Percentiles rank a stretch among this genome's conserved stretches.
These are phyloP conservation scores for Fusarium sp. DNA, from an alignment of 2,329 filamentous ascomycete species.

Conservation along the genomic window DNA sequence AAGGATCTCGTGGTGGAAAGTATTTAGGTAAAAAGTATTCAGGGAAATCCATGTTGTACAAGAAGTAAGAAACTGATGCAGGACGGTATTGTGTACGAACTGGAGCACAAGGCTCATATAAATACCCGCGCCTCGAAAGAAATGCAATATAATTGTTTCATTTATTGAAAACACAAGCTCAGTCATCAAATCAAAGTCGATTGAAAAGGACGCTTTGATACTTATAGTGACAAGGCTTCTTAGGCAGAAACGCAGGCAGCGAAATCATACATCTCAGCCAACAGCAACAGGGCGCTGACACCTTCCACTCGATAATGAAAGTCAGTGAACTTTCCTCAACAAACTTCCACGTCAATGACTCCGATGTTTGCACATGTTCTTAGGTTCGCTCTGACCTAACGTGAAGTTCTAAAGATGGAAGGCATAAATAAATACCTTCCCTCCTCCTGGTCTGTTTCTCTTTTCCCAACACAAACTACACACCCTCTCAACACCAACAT, in stretches of 20 bases:
- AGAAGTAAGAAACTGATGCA: background rate
- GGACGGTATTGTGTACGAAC: background rate
- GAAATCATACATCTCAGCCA: background rate
- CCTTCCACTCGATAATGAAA: background rate
- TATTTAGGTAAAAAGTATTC: background rate
- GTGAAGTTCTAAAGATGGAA: background rate
- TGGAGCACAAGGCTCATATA: background rate
- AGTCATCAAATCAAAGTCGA: background rate
- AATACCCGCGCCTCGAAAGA: background rate
- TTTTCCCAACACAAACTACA: background rate
- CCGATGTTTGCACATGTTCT: background rate
- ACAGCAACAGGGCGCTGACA: background rate
- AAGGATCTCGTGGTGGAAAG: slow-evolving; percentile 10
- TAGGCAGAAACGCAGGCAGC: slow-evolving; percentile 23
- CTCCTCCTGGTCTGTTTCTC: background rate
- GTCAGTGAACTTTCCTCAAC: background rate
- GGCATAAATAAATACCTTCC: background rate
- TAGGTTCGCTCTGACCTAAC: background rate
- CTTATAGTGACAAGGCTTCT: background rate
- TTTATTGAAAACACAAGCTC: background rate
- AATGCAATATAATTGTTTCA: background rate
- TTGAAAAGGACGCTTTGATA: background rate
- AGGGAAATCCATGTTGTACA: background rate
- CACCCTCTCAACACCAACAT: background rate
- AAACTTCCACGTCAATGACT: background rate